Evolutionary conservation across 1,284 basidiomycete species (phyloP), one percentile per base, ranked within the genome.

Genomic region (Cryptococcus hybrid): DNA sequence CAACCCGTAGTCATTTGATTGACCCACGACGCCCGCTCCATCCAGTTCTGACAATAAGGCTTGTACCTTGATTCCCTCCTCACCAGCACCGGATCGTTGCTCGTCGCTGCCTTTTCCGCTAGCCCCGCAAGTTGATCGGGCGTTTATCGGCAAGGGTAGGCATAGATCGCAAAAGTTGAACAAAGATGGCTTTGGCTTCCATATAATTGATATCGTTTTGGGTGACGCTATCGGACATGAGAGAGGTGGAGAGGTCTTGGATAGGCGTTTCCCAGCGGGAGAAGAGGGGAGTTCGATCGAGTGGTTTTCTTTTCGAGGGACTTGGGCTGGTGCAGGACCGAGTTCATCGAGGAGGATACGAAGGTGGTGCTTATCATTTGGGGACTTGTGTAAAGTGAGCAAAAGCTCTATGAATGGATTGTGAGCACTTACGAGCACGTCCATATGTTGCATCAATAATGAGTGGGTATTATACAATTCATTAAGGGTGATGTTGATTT

Each of bases 181-280:
- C 96, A 73, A 99, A 95, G 73, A 98, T 97, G 18, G 95, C 97
- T 81, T 99, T 99, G 62, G 96, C 90, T 77, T 99, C 96, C 92
- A 99, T 98, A 81, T 98, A 99, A 24, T 98, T 84, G 84, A 99
- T 95, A 79, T 99, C 96, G 73, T 90, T 92, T 57, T 93, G 92
- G 24, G 96, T 98, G 43, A 99, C 89, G 79, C 94, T 93, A 67
- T 85, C 84, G 3, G 82, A 82, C 87, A 99, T 95, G 64, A 99
- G 85, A 0, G 95, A 92, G 18, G 88, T 92, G 58, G 95, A 92
- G 51, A 99, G 87, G 72, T 99, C 96, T 70, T 98, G 94, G 56
- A 99, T 92, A 2, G 94, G 94, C 15, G 93, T 98, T 81, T 99
- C 96, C 96, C 96, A 99, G 34, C 96, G 91, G 67, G 90, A 94